Conservation (phyloP, 139 green algal species). For the Axilococcus clingmanii region DNA sequence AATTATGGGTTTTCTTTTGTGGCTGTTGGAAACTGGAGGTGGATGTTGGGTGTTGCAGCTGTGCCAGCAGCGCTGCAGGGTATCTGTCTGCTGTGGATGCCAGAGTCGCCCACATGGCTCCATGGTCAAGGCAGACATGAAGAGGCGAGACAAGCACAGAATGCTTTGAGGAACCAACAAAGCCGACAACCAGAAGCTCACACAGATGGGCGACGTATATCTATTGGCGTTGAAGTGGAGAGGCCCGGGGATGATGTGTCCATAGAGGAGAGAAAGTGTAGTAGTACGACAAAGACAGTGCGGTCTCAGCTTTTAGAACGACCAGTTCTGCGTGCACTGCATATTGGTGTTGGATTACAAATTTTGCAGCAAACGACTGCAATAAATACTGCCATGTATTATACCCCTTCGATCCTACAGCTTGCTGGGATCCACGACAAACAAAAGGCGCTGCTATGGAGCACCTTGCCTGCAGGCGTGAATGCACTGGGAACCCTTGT, state of each 20-base stretch:
- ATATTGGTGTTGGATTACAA: slow-evolving; percentile 46
- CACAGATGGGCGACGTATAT: too few relatives aligned
- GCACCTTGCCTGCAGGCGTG: slow-evolving; percentile 41
- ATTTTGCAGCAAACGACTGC: slow-evolving; percentile 59
- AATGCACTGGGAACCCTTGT: slow-evolving; percentile 52
- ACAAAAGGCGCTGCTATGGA: slow-evolving; percentile 39
- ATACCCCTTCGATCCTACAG: slow-evolving; percentile 56
- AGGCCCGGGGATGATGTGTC: too few relatives aligned
- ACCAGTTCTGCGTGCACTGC: slow-evolving; percentile 12
- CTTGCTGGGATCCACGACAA: slow-evolving; percentile 49
- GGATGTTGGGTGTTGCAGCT: slow-evolving; percentile 62
- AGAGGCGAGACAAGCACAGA: too few relatives aligned
- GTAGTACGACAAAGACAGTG: too few relatives aligned
- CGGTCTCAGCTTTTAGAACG: slow-evolving; percentile 10
- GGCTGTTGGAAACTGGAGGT: slow-evolving; percentile 56
- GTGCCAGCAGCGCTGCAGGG: slow-evolving; percentile 45
- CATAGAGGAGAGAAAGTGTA: too few relatives aligned
- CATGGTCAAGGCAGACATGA: too few relatives aligned
- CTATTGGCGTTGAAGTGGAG: too few relatives aligned
- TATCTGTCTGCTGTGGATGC: slow-evolving; percentile 36
- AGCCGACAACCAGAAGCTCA: too few relatives aligned
- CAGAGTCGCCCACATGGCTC: slow-evolving; percentile 52
- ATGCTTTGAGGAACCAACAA: too few relatives aligned
- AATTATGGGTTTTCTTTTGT: slow-evolving; percentile 52
- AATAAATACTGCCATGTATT: slow-evolving; percentile 79